Percentiles rank a stretch among this genome's conserved stretches.
phyloP scores from a whole-genome alignment of 768 basidiomycete species.

The Gloeostereum incarnatum region DNA sequence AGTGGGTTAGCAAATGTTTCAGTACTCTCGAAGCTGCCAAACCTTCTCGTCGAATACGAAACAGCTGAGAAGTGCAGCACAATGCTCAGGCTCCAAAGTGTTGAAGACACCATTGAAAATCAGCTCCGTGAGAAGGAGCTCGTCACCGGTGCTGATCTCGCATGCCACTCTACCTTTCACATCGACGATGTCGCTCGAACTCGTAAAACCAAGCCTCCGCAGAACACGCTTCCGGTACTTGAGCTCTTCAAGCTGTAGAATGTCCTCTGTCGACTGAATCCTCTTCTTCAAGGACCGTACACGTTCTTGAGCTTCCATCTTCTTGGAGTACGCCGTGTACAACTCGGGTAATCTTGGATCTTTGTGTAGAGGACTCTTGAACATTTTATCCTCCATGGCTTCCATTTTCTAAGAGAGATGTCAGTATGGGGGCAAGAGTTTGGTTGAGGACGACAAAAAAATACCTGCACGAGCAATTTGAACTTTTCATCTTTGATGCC shows the following conservation, averaged over 20 bases:
- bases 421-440: neutral
- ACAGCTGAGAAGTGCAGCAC: slow-evolving; percentile 89
- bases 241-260: slow-evolving; percentile 93
- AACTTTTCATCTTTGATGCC: slow-evolving; percentile 94
- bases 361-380: slow-evolving; percentile 66
- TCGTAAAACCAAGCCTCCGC: slow-evolving; percentile 86
- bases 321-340: slow-evolving; percentile 73
- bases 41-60: slow-evolving; percentile 99
- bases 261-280: slow-evolving; percentile 84
- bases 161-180: slow-evolving; percentile 98
- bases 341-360: slow-evolving; percentile 72
- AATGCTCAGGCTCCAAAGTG: slow-evolving; percentile 80
- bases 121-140: slow-evolving; percentile 90
- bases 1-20: neutral
- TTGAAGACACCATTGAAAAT: slow-evolving; percentile 98
- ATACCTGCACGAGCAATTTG: slow-evolving; percentile 72
- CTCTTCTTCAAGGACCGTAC: slow-evolving; percentile 77
- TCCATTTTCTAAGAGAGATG: slow-evolving; percentile 68
- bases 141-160: slow-evolving; percentile 96
- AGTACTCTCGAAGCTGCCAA: slow-evolving; percentile 6
- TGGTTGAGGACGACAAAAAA: slow-evolving; percentile 6
- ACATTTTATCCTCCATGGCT: slow-evolving; percentile 80
- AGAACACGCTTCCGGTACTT: slow-evolving; percentile 92
- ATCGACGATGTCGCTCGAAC: slow-evolving; percentile 85
- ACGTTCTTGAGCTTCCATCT: slow-evolving; percentile 58